These are phyloP conservation scores for Haplosporangium sp. DNA, from an alignment of 371 early-diverging fungal species.

Conservation along the genomic window DNA sequence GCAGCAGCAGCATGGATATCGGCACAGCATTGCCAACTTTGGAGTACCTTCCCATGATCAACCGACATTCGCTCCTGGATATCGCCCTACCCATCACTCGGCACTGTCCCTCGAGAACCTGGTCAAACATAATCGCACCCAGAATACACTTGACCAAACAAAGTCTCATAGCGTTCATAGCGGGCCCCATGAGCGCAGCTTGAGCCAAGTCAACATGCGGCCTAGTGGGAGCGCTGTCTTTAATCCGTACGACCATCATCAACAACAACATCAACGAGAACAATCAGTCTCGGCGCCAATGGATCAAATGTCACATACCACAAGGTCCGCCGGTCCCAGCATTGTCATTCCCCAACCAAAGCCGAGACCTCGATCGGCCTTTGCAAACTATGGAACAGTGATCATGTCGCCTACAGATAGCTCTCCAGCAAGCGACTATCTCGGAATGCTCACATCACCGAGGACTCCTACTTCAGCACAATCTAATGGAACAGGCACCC, in stretches of 20 bases:
- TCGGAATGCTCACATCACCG: constrained; percentile 11
- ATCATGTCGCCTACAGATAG: constrained; percentile 20
- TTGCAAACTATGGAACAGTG: constrained; percentile 1
- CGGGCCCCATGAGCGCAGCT: constrained; percentile 18
- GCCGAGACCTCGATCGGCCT: constrained; percentile 15
- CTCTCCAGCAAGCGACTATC: constrained; percentile 11
- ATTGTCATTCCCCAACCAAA: constrained; percentile 35
- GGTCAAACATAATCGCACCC: constrained; percentile 40
- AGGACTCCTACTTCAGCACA: constrained; percentile 1
- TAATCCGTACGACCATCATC: constrained; percentile 20
- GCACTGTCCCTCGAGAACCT: constrained; percentile 34
- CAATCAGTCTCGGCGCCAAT: too few relatives aligned
- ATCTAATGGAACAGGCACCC: constrained; percentile 17
- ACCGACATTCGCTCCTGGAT: background rate
- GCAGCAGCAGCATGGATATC: constrained; percentile 1
- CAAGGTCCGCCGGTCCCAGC: constrained; percentile 14
- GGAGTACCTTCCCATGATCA: background rate
- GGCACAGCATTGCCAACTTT: constrained; percentile 33
- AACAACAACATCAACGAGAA: background rate
- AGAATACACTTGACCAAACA: constrained; percentile 16
- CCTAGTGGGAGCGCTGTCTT: constrained; percentile 14
- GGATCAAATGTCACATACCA: background rate
- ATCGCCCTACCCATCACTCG: background rate
- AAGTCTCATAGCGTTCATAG: background rate
- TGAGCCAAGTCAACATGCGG: constrained; percentile 23